Conservation (phyloP, 768 basidiomycete species). For the Fomitopsis pulvina region DNA sequence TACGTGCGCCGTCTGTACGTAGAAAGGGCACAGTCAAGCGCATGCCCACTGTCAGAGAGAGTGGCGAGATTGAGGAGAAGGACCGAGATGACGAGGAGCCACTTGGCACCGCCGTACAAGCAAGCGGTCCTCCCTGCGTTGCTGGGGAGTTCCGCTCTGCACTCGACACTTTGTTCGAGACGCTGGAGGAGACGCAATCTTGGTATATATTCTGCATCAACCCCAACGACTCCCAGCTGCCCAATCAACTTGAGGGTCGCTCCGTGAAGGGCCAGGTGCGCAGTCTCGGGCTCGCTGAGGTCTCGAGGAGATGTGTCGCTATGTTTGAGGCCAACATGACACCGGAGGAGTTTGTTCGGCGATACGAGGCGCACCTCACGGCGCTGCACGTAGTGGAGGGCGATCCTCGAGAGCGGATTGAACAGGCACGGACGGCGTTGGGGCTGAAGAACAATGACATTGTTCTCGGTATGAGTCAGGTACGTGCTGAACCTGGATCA, state of each 20-base stretch:
- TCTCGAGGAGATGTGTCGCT: conserved; percentile 58
- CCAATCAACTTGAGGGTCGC: conserved; percentile 89
- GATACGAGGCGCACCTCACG: conserved; percentile 68
- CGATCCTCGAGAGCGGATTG: conserved; percentile 50
- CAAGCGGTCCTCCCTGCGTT: conserved; percentile 54
- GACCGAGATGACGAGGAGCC: conserved; percentile 38
- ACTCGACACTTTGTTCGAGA: conserved; percentile 79
- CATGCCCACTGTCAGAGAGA: conserved; percentile 45
- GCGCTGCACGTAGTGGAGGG: conserved; percentile 54
- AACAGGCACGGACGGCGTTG: conserved; percentile 50
- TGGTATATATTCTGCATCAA: conserved; percentile 94
- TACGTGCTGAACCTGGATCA: conserved; percentile 26
- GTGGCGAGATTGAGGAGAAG: conserved; percentile 39
- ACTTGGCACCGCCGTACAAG: conserved; percentile 23
- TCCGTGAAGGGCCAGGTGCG: conserved; percentile 90
- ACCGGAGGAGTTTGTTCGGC: conserved; percentile 76
- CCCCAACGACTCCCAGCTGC: conserved; percentile 92
- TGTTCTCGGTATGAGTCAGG: conserved; percentile 80
- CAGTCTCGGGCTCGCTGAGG: conserved; percentile 70
- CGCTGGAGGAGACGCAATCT: conserved; percentile 80
- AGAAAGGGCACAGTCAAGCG: conserved; percentile 71
- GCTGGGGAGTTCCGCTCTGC: conserved; percentile 86
- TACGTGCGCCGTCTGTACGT: conserved; percentile 87
- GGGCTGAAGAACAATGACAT: conserved; percentile 63
- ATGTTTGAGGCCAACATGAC: conserved; percentile 84